Evolutionary conservation across 1,284 basidiomycete species (phyloP), one percentile per base, ranked within the genome.

Genomic region (Sporisorium reilianum): DNA sequence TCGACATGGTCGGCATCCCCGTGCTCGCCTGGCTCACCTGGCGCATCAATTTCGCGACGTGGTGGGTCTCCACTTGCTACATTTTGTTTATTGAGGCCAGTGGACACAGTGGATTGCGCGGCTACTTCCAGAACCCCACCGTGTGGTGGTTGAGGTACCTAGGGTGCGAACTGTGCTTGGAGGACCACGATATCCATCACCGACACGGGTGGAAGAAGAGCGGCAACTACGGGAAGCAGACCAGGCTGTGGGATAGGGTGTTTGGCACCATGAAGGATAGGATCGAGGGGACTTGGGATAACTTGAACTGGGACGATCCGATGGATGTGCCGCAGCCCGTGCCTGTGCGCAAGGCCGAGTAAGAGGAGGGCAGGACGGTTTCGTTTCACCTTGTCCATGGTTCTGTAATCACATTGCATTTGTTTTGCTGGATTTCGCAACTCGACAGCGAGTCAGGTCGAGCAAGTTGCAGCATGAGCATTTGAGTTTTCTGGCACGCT

Each of bases 161-260:
- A 10, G 70, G 56, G 3, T 53, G 66, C 30, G 84, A 83, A 11
- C 46, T 85, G 23, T 64, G 68, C 28, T 28, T 81, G 0, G 84
- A 85, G 52, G 84, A 85, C 48, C 82, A 84, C 54, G 83, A 84
- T 48, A 59, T 84, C n/a, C 84, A 85, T 53, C 84, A 85, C 54
- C 59, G 82, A 18, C 64, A 72, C 16, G 84, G 84, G 0, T 82
- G 67, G 82, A 79, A 58, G 38, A 68, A 63, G 63, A 63, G 55
- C 6, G 65, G 67, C 22, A 80, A 81, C 58, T 84, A 80, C 55
- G 83, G 82, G 10, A 83, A 85, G 40, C 82, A 85, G 60, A 79
- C 80, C 0, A 51, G 78, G 2, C 22, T 84, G 11, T 84, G 81
- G 80, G 83, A 84, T 53, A 51, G 49, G 10, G 32, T 84, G n/a